phyloP scores from a whole-genome alignment of 441 rosid species.

The Aleurites moluccanus region DNA sequence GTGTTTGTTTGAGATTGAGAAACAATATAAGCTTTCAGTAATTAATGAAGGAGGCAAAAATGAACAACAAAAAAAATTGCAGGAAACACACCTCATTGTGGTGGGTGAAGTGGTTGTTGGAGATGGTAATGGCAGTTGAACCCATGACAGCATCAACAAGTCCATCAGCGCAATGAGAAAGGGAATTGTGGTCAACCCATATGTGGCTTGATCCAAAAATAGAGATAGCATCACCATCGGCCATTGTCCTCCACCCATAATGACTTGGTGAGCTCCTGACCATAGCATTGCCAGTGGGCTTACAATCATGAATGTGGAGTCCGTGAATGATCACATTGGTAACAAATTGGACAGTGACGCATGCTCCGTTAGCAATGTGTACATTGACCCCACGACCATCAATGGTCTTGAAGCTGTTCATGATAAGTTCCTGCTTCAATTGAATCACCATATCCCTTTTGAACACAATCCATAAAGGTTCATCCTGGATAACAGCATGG shows the following conservation, averaged over 20 bases:
- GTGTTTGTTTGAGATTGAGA: slow-evolving; percentile 3
- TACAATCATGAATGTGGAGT: slow-evolving; percentile 85
- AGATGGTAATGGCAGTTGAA: slow-evolving; percentile 85
- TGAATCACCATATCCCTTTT: slow-evolving; percentile 89
- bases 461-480: slow-evolving; percentile 88
- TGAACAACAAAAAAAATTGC: not conserved
- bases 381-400: slow-evolving; percentile 90
- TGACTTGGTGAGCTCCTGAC: slow-evolving; percentile 86
- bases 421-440: slow-evolving; percentile 76
- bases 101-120: slow-evolving; percentile 89
- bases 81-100: slow-evolving; percentile 76
- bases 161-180: slow-evolving; percentile 92
- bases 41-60: not conserved
- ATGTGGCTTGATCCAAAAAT: slow-evolving; percentile 89
- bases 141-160: slow-evolving; percentile 96
- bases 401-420: slow-evolving; percentile 91
- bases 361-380: slow-evolving; percentile 86
- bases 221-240: slow-evolving; percentile 94
- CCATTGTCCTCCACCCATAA: slow-evolving; percentile 90
- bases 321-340: slow-evolving; percentile 89
- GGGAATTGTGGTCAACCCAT: slow-evolving; percentile 93
- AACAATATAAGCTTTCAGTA: slow-evolving; percentile 5
- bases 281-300: slow-evolving; percentile 87
- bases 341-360: slow-evolving; percentile 81
- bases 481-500: slow-evolving; percentile 86